These are phyloP conservation scores for Maudiozyma bulderi DNA, from an alignment of 805 yeast genomes.

Conservation along the genomic window DNA sequence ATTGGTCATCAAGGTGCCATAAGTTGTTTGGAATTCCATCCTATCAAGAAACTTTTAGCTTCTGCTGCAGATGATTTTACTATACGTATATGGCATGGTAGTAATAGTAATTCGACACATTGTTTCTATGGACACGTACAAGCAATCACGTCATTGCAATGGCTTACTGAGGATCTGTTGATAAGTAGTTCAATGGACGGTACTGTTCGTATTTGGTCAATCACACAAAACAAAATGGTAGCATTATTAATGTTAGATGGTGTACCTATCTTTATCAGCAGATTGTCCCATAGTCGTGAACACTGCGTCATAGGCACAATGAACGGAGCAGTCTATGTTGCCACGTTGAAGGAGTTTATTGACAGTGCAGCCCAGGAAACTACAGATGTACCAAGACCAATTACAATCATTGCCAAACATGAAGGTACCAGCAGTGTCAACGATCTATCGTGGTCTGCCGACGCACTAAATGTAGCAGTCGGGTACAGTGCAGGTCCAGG, in stretches of 20 bases:
- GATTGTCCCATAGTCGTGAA: slow-evolving; percentile 38
- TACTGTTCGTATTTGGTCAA: slow-evolving; percentile 58
- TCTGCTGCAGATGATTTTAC: slow-evolving; percentile 72
- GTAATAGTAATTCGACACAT: slow-evolving; percentile 42
- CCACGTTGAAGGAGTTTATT: slow-evolving; percentile 27
- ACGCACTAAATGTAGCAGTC: slow-evolving; percentile 20
- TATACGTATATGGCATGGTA: slow-evolving; percentile 68
- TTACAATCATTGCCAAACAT: neutral
- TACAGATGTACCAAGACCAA: neutral
- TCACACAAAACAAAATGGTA: slow-evolving; percentile 17
- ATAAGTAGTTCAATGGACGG: slow-evolving; percentile 65
- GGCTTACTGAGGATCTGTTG: slow-evolving; percentile 40
- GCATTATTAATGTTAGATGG: slow-evolving; percentile 36
- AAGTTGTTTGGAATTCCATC: slow-evolving; percentile 46
- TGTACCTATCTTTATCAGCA: slow-evolving; percentile 45
- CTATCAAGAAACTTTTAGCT: slow-evolving; percentile 44
- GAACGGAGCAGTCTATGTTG: slow-evolving; percentile 48
- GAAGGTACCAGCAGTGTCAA: neutral
- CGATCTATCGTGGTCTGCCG: slow-evolving; percentile 27
- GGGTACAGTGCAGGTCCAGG: slow-evolving; percentile 29
- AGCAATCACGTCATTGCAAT: slow-evolving; percentile 44
- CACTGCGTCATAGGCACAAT: slow-evolving; percentile 40
- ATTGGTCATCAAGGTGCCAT: slow-evolving; percentile 60
- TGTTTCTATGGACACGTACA: slow-evolving; percentile 46
- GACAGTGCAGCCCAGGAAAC: neutral